These are phyloP conservation scores for Pelargonium cotyledonis DNA, from an alignment of 441 rosid species.

Conservation along the genomic window DNA sequence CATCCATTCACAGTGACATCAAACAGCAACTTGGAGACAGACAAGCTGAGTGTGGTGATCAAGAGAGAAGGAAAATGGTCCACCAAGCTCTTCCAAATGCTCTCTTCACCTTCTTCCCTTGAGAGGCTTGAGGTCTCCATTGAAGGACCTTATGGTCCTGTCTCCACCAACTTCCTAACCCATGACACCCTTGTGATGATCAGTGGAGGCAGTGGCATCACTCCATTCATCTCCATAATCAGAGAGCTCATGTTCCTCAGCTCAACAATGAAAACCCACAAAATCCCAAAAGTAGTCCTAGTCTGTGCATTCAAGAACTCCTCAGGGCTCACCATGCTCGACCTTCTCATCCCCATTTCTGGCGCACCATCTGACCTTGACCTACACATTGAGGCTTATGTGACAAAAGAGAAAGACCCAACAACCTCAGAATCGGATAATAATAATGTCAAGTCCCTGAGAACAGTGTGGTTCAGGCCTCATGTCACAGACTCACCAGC, in stretches of 20 bases:
- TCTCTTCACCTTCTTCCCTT: constrained; percentile 33
- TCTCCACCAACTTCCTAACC: constrained; percentile 35
- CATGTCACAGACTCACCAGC: constrained; percentile 43
- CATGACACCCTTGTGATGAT: constrained; percentile 73
- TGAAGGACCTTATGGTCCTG: constrained; percentile 59
- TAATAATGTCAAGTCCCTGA: neutral
- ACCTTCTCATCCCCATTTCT: constrained; percentile 57
- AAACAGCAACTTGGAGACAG: constrained; percentile 38
- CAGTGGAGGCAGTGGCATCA: constrained; percentile 93
- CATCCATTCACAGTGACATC: constrained; percentile 51
- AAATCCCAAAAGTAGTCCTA: constrained; percentile 48
- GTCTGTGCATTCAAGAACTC: constrained; percentile 67
- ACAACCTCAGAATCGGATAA: neutral
- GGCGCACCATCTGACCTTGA: constrained; percentile 36
- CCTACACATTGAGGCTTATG: constrained; percentile 58
- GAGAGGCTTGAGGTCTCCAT: constrained; percentile 34
- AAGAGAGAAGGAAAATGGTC: constrained; percentile 52
- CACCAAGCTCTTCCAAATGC: constrained; percentile 30
- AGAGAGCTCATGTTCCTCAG: constrained; percentile 51
- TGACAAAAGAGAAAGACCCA: constrained; percentile 53
- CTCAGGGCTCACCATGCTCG: constrained; percentile 66
- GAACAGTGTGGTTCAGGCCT: constrained; percentile 60
- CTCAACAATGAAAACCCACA: constrained; percentile 25
- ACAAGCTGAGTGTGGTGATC: constrained; percentile 38
- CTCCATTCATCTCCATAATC: constrained; percentile 70